Evolutionary conservation across 2,329 filamentous ascomycete genomes (phyloP).

Genomic region (Monilinia fructigena): DNA sequence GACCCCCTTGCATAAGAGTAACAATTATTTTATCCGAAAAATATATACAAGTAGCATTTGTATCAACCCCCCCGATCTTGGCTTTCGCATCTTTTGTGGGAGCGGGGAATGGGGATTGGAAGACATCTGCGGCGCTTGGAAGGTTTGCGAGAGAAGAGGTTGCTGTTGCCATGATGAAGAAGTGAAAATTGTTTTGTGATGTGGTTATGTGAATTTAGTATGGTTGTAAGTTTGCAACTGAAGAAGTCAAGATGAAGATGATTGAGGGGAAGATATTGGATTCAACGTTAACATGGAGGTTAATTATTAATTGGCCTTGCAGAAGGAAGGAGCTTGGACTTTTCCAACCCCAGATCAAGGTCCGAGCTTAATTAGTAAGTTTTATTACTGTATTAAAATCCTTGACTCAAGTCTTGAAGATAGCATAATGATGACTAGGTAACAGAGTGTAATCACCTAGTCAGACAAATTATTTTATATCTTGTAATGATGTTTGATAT

Average conservation of each 20-base stretch:
- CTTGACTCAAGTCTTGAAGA: too few relatives aligned
- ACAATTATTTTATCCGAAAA: slow-evolving; percentile 92
- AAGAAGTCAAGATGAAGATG: too few relatives aligned
- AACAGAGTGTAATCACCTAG: too few relatives aligned
- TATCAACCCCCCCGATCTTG: slow-evolving; percentile 64
- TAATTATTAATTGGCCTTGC: slow-evolving; percentile 10
- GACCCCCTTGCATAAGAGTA: slow-evolving; percentile 81
- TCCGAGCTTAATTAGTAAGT: not conserved
- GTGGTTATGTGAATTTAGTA: not conserved
- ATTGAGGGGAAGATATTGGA: not conserved
- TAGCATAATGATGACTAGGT: too few relatives aligned
- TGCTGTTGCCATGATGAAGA: not conserved
- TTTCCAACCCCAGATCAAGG: not conserved
- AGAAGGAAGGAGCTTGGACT: slow-evolving; percentile 3
- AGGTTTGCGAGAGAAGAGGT: not conserved
- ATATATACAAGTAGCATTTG: slow-evolving; percentile 68
- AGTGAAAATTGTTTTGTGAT: not conserved
- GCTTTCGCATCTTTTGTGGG: slow-evolving; percentile 48
- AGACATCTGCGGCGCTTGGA: slow-evolving; percentile 19
- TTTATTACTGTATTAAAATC: too few relatives aligned
- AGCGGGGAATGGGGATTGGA: slow-evolving; percentile 35
- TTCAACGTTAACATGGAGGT: not conserved
- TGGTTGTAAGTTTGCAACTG: not conserved
- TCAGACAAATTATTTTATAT: too few relatives aligned
- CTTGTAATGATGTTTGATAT: too few relatives aligned